A percentile compares a stretch with the other conserved stretches of the same genome.
These are phyloP conservation scores for Cercophora samala DNA, from an alignment of 495 filamentous ascomycete genomes.

Conservation along the genomic window DNA sequence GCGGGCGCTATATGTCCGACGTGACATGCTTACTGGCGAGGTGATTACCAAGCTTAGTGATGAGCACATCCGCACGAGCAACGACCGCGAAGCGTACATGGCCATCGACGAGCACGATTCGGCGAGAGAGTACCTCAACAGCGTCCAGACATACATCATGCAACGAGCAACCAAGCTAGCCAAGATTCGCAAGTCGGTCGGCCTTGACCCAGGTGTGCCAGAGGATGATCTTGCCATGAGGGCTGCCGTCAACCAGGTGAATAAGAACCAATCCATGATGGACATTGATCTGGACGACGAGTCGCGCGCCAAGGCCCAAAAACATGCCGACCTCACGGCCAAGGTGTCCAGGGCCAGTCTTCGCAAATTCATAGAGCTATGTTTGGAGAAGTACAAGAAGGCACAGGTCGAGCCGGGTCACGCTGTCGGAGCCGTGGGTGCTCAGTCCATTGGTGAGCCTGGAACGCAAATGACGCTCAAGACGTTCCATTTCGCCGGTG, in stretches of 20 bases:
- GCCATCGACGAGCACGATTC: constrained; percentile 80
- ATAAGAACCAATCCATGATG: constrained; percentile 6
- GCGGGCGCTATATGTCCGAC: constrained; percentile 61
- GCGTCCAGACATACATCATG: constrained; percentile 65
- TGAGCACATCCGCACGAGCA: constrained; percentile 53
- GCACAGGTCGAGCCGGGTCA: constrained; percentile 91
- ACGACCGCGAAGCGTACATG: constrained; percentile 30
- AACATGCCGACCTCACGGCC: constrained; percentile 62
- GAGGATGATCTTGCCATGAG: constrained; percentile 18
- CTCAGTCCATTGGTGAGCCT: constrained; percentile 96
- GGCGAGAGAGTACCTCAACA: constrained; percentile 74
- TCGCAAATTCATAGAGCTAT: constrained; percentile 70
- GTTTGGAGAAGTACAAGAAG: constrained; percentile 82
- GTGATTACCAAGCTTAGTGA: constrained; percentile 59
- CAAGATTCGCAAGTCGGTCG: constrained; percentile 43
- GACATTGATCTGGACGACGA: constrained; percentile 12
- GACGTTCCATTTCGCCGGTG: constrained; percentile 99
- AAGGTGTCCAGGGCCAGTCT: constrained; percentile 77
- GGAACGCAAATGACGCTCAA: constrained; percentile 99
- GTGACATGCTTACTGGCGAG: constrained; percentile 46
- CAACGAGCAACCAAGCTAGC: constrained; percentile 49
- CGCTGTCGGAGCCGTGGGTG: constrained; percentile 95
- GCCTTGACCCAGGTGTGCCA: constrained; percentile 36
- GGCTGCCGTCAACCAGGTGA: constrained; percentile 18
- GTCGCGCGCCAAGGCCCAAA: constrained; percentile 16